Base-by-base conservation (phyloP, 805 yeast species). In the Monosporozyma unispora region DNA sequence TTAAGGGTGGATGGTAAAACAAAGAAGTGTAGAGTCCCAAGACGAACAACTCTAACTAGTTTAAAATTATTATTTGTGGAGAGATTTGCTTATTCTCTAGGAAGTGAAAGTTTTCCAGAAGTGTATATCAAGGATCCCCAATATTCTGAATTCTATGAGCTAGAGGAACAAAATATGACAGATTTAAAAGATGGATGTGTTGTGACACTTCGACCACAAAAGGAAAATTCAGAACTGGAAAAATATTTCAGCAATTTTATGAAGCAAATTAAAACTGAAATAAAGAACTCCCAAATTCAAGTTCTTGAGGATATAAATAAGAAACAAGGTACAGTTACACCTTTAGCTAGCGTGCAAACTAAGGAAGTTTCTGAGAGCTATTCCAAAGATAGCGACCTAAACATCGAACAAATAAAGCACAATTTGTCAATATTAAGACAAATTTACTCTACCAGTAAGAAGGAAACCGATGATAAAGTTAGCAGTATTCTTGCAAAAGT, bases 1-100 rank as follows among this genome's bases (percentile, higher is more conserved):
- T 66, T 85, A 50, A 76, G 74, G 50, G 60, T 79, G 10, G 73
- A 72, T 10, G 76, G 72, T 14, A 69, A 72, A 50, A 81, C 82
- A 1, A 84, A 80, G 60, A 83, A 80, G 56, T 77, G 76, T 1
- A 18, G 37, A 3, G 28, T 64, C 3, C 46, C 64, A 1, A 52
- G 54, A 2, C 71, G 74, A 5, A 52, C 65, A 4, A 59, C 67
- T 7, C 67, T 67, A 44, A 71, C 69, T 3, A 72, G 81, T 2
- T 58, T 85, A 33, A 74, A 93, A 43, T 72, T 88, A 1, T 68
- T 86, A 22, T 91, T 91, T 60, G 86, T 90, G 5, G 96, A 91
- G 59, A 86, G 81, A 57, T 90, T 89, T 69, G 87, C 91, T 2
- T 88, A 84, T 62, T 77, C 91, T 0, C 93, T 95, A 0, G 83